Evolutionary conservation across 108 stramenopile genomes (phyloP).

Genomic region (Seminavis robusta): DNA sequence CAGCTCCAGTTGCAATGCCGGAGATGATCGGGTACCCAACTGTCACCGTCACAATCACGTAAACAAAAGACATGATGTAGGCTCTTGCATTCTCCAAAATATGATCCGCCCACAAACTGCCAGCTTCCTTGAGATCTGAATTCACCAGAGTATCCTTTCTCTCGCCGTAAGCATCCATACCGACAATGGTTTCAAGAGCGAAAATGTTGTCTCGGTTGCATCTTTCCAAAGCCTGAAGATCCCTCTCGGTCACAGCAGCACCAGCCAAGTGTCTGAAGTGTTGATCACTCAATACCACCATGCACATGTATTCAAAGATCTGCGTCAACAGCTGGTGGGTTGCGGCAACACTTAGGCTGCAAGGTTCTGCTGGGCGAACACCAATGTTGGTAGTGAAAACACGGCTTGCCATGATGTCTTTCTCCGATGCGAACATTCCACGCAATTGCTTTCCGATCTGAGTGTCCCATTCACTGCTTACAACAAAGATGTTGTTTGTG

Average conservation of each 20-base stretch:
- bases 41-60: slow-evolving; percentile 61
- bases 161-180: slow-evolving; percentile 23
- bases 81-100: slow-evolving; percentile 58
- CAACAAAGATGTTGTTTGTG: slow-evolving; percentile 53
- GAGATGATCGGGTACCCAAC: slow-evolving; percentile 50
- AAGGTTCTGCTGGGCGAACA: slow-evolving; percentile 70
- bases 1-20: slow-evolving; percentile 43
- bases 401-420: slow-evolving; percentile 22
- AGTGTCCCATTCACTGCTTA: slow-evolving; percentile 65
- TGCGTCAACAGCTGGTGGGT: slow-evolving; percentile 73
- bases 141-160: slow-evolving; percentile 2
- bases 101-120: slow-evolving; percentile 59
- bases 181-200: slow-evolving; percentile 55
- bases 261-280: slow-evolving; percentile 39
- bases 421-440: slow-evolving; percentile 23
- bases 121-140: slow-evolving; percentile 42
- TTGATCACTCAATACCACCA: slow-evolving; percentile 49
- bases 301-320: slow-evolving; percentile 50
- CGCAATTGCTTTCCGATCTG: slow-evolving; percentile 72
- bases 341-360: slow-evolving; percentile 62
- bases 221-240: slow-evolving; percentile 45
- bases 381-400: slow-evolving; percentile 70
- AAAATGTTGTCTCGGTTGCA: slow-evolving; percentile 52
- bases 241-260: slow-evolving; percentile 44
- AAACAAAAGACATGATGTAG: slow-evolving; percentile 62